A percentile compares a stretch with the other conserved stretches of the same genome.
Conservation (phyloP, 805 yeast species). For the Kodamaea kakaduensis region DNA sequence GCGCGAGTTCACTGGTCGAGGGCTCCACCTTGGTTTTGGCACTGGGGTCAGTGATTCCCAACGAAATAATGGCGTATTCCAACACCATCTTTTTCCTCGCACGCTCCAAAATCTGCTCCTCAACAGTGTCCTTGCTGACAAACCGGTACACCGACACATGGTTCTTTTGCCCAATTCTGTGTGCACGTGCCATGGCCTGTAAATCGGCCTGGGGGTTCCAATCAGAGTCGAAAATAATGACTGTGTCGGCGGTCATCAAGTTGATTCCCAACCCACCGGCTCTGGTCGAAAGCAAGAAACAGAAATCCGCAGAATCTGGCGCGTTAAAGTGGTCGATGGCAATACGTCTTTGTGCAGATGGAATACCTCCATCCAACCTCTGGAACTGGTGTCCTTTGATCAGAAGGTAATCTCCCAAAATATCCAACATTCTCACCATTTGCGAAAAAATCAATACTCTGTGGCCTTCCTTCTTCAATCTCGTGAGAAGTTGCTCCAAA, state of each 20-base stretch:
- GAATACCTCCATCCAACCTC: conserved; percentile 93
- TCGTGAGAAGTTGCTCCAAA: conserved; percentile 79
- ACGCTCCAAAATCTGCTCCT: conserved; percentile 93
- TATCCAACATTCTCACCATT: conserved; percentile 96
- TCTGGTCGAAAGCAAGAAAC: conserved; percentile 84
- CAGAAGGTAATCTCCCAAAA: conserved; percentile 85
- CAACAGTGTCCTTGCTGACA: conserved; percentile 97
- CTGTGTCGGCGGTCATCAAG: conserved; percentile 98
- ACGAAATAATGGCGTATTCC: conserved; percentile 94
- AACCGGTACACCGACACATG: conserved; percentile 97
- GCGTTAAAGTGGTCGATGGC: conserved; percentile 97
- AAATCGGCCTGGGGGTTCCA: conserved; percentile 99
- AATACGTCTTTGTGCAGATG: conserved; percentile 87
- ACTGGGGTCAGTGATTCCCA: conserved; percentile 85
- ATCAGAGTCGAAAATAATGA: conserved; percentile 94
- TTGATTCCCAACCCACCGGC: conserved; percentile 99
- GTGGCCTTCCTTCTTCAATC: conserved; percentile 90
- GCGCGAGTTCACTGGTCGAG: conserved; percentile 76
- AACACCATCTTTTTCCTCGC: conserved; percentile 97
- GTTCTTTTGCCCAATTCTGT: conserved; percentile 98
- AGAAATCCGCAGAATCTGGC: conserved; percentile 88
- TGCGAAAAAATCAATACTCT: conserved; percentile 93
- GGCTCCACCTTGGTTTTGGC: conserved; percentile 68
- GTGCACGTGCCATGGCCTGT: conserved; percentile 99
- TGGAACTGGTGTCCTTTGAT: conserved; percentile 88